Base-by-base conservation (phyloP, 768 basidiomycete species). In the Leccinellum albellum region DNA sequence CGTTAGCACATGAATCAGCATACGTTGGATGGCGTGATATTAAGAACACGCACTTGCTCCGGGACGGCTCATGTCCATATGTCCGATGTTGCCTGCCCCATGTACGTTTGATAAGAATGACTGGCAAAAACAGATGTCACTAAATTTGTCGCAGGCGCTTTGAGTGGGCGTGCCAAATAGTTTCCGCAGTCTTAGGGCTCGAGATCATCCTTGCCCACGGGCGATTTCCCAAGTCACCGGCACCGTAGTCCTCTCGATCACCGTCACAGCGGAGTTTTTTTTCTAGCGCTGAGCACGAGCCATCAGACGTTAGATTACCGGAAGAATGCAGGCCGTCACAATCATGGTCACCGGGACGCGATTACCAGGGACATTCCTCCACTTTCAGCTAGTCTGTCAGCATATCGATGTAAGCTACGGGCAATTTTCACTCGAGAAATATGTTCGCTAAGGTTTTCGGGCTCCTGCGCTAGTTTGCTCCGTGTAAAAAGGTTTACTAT, bases 191-290 rank as follows among this genome's bases (percentile, higher is more conserved):
- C 48, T 54, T 31, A 49, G 37, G 3, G 10, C 37, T 29, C 47
- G 32, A 54, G 62, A 65, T 61, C 24, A 53, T 57, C 44, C 31
- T 33, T 59, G 37, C 17, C 37, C n/a, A 9, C n/a, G n/a, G 70
- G 68, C 50, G 24, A 62, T 51, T 61, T 61, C n/a, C 51, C 53
- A 57, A 53, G 57, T 64, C 45, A 60, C 70, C 69, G 68, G 49
- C 10, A 53, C 14, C 20, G 17, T 45, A 33, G 44, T 28, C 26
- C 23, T 54, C 57, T 61, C 49, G 58, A 66, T 55, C 63, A 44
- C 59, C 35, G 37, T 52, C 49, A 32, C 12, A 47, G 54, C 61
- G 57, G 61, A 55, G 53, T 54, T 49, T 42, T 46, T 57, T 57
- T 37, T 33, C 46, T 54, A 51, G 53, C 20, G 44, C 51, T 37